These are phyloP conservation scores for Athelia sp. DNA, from an alignment of 1,284 basidiomycete genomes.

Conservation along the genomic window DNA sequence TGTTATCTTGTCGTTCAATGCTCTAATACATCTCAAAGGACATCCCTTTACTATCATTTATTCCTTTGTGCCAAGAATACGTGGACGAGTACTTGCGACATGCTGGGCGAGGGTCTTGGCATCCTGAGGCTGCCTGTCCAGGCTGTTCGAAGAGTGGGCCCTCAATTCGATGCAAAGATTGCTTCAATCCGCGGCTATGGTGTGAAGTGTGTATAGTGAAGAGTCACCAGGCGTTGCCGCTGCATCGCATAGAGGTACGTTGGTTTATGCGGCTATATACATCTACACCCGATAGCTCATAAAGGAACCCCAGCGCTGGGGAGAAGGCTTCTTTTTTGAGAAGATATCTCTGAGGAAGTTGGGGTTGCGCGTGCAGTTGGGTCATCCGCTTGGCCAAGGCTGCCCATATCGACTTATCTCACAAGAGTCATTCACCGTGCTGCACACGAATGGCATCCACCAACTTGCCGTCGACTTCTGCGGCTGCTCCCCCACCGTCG, in stretches of 20 bases:
- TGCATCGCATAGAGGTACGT: slow-evolving; percentile 1
- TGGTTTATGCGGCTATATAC: neutral
- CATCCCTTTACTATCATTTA: neutral
- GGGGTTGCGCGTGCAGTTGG: neutral
- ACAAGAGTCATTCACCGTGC: neutral
- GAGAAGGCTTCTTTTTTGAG: neutral
- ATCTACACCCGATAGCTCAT: neutral
- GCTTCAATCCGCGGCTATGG: neutral
- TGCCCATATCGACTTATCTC: neutral
- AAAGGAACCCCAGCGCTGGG: neutral
- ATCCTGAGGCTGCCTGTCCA: neutral
- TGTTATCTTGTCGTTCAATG: neutral
- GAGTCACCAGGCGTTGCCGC: neutral
- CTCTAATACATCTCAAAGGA: neutral
- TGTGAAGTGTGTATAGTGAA: neutral
- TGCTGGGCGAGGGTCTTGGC: neutral
- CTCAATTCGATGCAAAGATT: neutral
- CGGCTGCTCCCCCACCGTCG: neutral
- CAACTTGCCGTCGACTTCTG: slow-evolving; percentile 2
- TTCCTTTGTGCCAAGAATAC: neutral
- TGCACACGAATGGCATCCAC: slow-evolving; percentile 4
- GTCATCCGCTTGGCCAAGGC: neutral
- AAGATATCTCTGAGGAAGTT: neutral
- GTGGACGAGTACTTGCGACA: neutral
- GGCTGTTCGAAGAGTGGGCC: neutral